phyloP scores from a whole-genome alignment of 2,329 filamentous ascomycete species.

The Nemania sp. region DNA sequence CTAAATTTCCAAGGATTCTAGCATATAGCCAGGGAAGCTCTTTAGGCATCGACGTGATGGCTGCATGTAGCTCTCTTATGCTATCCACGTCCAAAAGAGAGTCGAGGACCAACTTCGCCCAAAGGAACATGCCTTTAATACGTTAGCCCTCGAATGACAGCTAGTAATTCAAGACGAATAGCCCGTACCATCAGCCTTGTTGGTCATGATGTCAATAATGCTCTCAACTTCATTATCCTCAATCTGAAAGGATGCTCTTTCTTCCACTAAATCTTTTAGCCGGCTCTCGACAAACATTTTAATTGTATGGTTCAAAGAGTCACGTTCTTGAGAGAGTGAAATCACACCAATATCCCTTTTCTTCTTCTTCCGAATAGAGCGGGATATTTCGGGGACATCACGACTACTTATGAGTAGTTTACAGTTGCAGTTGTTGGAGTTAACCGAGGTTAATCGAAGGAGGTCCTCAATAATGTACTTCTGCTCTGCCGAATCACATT shows the following conservation, averaged over 20 bases:
- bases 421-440: slow-evolving; percentile 14
- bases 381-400: slow-evolving; percentile 20
- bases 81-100: slow-evolving; percentile 22
- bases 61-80: slow-evolving; percentile 18
- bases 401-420: slow-evolving; percentile 26
- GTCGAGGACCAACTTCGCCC: slow-evolving; percentile 21
- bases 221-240: slow-evolving; percentile 7
- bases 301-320: slow-evolving; percentile 15
- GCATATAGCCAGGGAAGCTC: slow-evolving; percentile 20
- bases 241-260: slow-evolving; percentile 17
- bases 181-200: slow-evolving; percentile 19
- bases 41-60: slow-evolving; percentile 25
- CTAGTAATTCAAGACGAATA: neutral
- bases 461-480: slow-evolving; percentile 22
- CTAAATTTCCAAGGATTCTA: slow-evolving; percentile 15
- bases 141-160: slow-evolving; percentile 4
- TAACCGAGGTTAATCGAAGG: slow-evolving; percentile 7
- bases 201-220: slow-evolving; percentile 15
- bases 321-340: slow-evolving; percentile 15
- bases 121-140: slow-evolving; percentile 23
- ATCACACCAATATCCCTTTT: neutral
- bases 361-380: slow-evolving; percentile 7
- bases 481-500: slow-evolving; percentile 16
- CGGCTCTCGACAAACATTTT: slow-evolving; percentile 8
- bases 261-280: slow-evolving; percentile 10